Conservation (phyloP, 2,329 filamentous ascomycete genomes). For the Atkinsonella texensis region DNA sequence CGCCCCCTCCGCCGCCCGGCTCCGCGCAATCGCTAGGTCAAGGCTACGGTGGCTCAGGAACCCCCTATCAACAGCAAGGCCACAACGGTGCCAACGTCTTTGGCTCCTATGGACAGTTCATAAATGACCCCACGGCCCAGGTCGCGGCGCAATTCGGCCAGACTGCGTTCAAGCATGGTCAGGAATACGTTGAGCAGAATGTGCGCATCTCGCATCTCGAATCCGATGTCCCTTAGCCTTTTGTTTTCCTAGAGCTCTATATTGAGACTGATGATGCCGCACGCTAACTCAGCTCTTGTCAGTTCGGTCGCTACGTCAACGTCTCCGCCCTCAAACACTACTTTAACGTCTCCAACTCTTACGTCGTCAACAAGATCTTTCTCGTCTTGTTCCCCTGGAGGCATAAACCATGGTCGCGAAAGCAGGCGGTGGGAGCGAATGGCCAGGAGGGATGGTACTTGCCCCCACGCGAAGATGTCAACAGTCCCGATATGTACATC, state of each 20-base stretch:
- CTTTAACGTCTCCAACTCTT: conserved; percentile 97
- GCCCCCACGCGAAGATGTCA: conserved; percentile 87
- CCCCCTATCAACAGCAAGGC: conserved; percentile 60
- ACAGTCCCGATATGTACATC: conserved; percentile 99
- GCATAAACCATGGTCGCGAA: conserved; percentile 93
- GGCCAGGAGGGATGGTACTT: conserved; percentile 69
- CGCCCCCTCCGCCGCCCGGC: conserved; percentile 69
- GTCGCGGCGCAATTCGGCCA: conserved; percentile 92
- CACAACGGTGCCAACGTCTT: conserved; percentile 42
- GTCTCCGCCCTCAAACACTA: conserved; percentile 93
- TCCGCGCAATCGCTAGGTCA: conserved; percentile 55
- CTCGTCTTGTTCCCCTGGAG: conserved; percentile 96
- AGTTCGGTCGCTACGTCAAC: conserved; percentile 67
- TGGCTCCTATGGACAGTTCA: conserved; percentile 78
- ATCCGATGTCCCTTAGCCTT: background rate
- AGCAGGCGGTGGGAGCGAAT: conserved; percentile 61
- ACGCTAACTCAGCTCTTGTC: conserved; percentile 8
- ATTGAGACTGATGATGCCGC: too few species aligned
- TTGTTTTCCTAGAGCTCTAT: background rate
- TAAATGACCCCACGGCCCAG: conserved; percentile 90
- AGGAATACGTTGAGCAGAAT: conserved; percentile 92
- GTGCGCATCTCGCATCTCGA: conserved; percentile 39
- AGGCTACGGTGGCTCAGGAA: conserved; percentile 45
- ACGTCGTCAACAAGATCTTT: conserved; percentile 86
- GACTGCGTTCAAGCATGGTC: conserved; percentile 79